Percentiles rank a stretch among this genome's conserved stretches.
Evolutionary conservation across 495 filamentous ascomycete genomes (phyloP).

Genomic region (Penicillium waksmanii): DNA sequence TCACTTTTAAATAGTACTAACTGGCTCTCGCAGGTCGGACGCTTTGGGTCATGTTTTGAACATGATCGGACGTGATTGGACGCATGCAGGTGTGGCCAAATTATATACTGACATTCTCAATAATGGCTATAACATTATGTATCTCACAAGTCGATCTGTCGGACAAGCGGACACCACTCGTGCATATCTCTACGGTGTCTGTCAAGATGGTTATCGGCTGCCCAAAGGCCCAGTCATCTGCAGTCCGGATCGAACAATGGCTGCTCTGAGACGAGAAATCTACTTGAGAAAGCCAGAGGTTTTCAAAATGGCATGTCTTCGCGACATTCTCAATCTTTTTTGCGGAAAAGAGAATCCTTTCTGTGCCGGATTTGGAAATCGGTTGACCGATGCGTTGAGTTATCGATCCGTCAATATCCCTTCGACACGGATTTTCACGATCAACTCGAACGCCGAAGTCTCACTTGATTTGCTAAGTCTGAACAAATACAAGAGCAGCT

Average conservation of each 20-base stretch:
- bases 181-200: slow-evolving; percentile 86
- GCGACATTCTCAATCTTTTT: slow-evolving; percentile 91
- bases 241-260: slow-evolving; percentile 93
- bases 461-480: slow-evolving; percentile 87
- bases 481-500: slow-evolving; percentile 95
- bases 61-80: slow-evolving; percentile 98
- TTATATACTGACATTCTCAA: slow-evolving; percentile 93
- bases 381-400: slow-evolving; percentile 92
- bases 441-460: slow-evolving; percentile 97
- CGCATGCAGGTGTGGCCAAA: slow-evolving; percentile 93
- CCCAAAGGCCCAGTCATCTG: slow-evolving; percentile 93
- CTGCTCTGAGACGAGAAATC: slow-evolving; percentile 90
- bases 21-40: slow-evolving; percentile 64
- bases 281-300: slow-evolving; percentile 97
- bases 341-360: slow-evolving; percentile 80
- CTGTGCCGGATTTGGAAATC: slow-evolving; percentile 96
- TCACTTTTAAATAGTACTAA: slow-evolving; percentile 11
- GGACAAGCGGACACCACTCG: slow-evolving; percentile 92
- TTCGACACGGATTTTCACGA: slow-evolving; percentile 92
- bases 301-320: slow-evolving; percentile 98
- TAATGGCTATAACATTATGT: slow-evolving; percentile 99
- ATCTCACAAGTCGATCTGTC: slow-evolving; percentile 91
- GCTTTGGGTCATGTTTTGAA: slow-evolving; percentile 96
- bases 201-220: slow-evolving; percentile 82
- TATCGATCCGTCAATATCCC: slow-evolving; percentile 97